phyloP scores from a whole-genome alignment of 139 green algal genomes.

The Chlorella ohadii region DNA sequence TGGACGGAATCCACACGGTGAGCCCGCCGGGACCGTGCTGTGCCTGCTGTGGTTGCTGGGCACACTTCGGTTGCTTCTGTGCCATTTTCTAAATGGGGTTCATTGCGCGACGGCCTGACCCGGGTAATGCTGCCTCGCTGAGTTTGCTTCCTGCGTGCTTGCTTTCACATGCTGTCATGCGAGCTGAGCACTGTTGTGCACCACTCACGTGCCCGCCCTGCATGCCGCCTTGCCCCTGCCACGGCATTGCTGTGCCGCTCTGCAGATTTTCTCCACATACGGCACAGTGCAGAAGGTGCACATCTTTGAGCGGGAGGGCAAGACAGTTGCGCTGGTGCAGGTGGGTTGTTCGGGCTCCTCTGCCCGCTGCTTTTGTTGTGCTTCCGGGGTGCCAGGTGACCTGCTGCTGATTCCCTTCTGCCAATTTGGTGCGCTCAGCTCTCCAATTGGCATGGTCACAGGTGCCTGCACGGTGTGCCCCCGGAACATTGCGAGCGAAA shows the following conservation, averaged over 20 bases:
- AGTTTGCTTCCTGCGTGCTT: not conserved
- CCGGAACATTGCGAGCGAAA: too few species aligned
- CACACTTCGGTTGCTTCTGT: not conserved
- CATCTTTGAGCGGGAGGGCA: slow-evolving; percentile 68
- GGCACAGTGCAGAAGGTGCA: slow-evolving; percentile 76
- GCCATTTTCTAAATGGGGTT: not conserved
- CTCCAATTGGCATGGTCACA: too few species aligned
- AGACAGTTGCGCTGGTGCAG: slow-evolving; percentile 1
- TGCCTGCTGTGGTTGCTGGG: too few species aligned
- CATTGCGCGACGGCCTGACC: not conserved
- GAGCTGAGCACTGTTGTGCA: not conserved
- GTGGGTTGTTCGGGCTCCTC: not conserved
- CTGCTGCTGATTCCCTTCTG: too few species aligned
- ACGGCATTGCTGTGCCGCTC: too few species aligned
- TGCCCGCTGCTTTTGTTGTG: too few species aligned
- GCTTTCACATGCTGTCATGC: not conserved
- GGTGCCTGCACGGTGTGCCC: too few species aligned
- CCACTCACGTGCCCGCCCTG: not conserved
- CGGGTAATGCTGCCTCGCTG: not conserved
- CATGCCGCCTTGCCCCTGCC: too few species aligned
- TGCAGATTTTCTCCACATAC: slow-evolving; percentile 63
- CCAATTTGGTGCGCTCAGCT: too few species aligned
- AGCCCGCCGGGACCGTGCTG: not conserved
- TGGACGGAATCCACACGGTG: slow-evolving; percentile 78
- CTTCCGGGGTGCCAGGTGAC: too few species aligned